Conservation (phyloP, 192 early-diverging fungal genomes). For the Chytriomyces confervae region DNA sequence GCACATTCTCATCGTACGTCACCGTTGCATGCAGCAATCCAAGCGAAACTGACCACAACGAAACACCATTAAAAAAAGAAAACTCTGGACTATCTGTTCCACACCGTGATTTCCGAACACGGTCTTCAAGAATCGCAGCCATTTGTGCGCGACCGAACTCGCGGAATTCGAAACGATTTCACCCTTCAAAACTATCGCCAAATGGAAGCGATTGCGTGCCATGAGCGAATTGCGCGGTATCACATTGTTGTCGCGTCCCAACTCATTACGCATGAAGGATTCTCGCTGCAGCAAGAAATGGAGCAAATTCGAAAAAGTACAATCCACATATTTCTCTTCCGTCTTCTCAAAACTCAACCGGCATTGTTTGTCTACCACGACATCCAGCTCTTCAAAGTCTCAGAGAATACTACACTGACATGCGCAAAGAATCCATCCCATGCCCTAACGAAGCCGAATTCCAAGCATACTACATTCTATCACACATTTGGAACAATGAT, state of each 20-base stretch:
- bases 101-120: constrained; percentile 47
- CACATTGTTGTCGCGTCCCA: constrained; percentile 80
- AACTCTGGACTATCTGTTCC: constrained; percentile 57
- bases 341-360: too few species aligned
- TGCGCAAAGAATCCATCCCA: constrained; percentile 52
- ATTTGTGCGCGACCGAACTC: constrained; percentile 85
- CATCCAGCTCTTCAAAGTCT: constrained; percentile 78
- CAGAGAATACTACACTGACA: constrained; percentile 86
- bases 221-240: constrained; percentile 87
- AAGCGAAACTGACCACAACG: too few species aligned
- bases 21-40: too few species aligned
- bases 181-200: constrained; percentile 83
- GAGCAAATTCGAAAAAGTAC: constrained; percentile 90
- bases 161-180: constrained; percentile 86
- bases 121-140: constrained; percentile 70
- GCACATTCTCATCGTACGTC: neutral
- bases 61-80: neutral
- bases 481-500: constrained; percentile 75
- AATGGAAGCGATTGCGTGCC: constrained; percentile 65
- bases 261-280: constrained; percentile 70
- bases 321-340: neutral
- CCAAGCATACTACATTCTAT: constrained; percentile 83
- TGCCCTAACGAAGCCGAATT: constrained; percentile 89
- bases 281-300: constrained; percentile 81
- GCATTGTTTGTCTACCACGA: too few species aligned